phyloP scores from a whole-genome alignment of 2,329 filamentous ascomycete genomes.

The Penicillium sp. region DNA sequence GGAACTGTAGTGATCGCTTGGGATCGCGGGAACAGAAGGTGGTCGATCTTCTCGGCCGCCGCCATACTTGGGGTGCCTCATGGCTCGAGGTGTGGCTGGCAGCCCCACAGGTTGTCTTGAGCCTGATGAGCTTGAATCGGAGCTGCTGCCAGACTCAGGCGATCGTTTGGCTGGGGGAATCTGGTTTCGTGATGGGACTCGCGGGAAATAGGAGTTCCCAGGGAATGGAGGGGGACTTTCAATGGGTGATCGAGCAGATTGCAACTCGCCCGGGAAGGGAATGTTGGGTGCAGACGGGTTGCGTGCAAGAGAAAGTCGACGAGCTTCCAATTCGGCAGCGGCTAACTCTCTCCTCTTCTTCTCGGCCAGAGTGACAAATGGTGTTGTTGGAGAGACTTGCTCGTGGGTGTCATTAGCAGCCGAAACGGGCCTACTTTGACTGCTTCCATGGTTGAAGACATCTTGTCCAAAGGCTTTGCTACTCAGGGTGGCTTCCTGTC shows the following conservation, averaged over 20 bases:
- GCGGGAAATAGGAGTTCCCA: constrained; percentile 33
- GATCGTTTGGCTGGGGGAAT: constrained; percentile 38
- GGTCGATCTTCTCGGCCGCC: constrained; percentile 47
- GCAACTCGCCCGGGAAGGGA: constrained; percentile 65
- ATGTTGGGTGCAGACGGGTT: constrained; percentile 78
- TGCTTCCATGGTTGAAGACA: constrained; percentile 4
- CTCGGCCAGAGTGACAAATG: constrained; percentile 54
- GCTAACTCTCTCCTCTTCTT: constrained; percentile 71
- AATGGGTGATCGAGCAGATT: constrained; percentile 41
- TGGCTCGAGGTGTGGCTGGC: constrained; percentile 87
- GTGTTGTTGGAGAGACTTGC: constrained; percentile 21
- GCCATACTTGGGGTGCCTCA: constrained; percentile 73
- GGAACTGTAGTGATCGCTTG: constrained; percentile 42
- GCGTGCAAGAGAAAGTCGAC: constrained; percentile 77
- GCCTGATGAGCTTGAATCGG: constrained; percentile 42
- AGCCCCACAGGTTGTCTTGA: constrained; percentile 65
- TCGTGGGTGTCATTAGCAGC: constrained; percentile 26
- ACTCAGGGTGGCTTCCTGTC: background rate
- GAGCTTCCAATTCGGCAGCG: constrained; percentile 83
- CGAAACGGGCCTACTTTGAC: constrained; percentile 8
- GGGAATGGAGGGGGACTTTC: constrained; percentile 45
- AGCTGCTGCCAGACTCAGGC: constrained; percentile 40
- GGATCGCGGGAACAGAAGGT: constrained; percentile 58
- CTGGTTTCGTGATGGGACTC: constrained; percentile 30
- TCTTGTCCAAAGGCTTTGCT: constrained; percentile 6